A percentile compares a stretch with the other conserved stretches of the same genome.
Conservation (phyloP, 2,329 filamentous ascomycete genomes). For the Ampelomyces quisqualis region DNA sequence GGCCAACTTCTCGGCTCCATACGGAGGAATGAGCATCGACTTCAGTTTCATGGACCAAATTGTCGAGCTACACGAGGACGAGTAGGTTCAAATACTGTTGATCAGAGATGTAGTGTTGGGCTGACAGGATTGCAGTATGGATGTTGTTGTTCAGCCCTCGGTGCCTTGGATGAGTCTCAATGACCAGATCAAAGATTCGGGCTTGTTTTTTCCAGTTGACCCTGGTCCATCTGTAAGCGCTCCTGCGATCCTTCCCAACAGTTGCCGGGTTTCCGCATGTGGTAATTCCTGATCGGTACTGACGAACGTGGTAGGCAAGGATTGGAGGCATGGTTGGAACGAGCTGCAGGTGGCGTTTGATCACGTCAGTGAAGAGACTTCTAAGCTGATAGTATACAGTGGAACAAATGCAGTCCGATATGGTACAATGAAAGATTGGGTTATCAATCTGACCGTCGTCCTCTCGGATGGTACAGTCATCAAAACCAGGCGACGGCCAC, state of each 20-base stretch:
- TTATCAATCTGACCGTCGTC: slow-evolving; percentile 79
- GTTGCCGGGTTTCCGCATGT: slow-evolving; percentile 13
- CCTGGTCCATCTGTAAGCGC: slow-evolving; percentile 62
- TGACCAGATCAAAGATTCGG: slow-evolving; percentile 67
- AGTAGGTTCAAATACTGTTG: slow-evolving; percentile 46
- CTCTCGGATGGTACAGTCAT: slow-evolving; percentile 76
- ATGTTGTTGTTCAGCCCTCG: slow-evolving; percentile 86
- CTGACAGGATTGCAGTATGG: slow-evolving; percentile 59
- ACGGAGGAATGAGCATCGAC: slow-evolving; percentile 85
- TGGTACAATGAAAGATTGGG: slow-evolving; percentile 86
- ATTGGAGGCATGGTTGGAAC: slow-evolving; percentile 84
- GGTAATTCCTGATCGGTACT: slow-evolving; percentile 20
- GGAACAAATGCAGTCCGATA: slow-evolving; percentile 80
- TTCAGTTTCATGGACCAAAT: slow-evolving; percentile 86
- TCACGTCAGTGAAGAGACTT: background rate
- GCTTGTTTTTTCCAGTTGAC: slow-evolving; percentile 88
- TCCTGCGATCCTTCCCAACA: slow-evolving; percentile 5
- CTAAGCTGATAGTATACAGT: slow-evolving; percentile 43
- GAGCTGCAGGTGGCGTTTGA: slow-evolving; percentile 52
- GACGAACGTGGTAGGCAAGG: slow-evolving; percentile 55
- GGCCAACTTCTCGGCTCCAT: slow-evolving; percentile 84
- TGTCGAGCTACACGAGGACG: slow-evolving; percentile 74
- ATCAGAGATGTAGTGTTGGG: background rate
- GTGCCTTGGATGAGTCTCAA: slow-evolving; percentile 93
- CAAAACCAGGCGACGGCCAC: slow-evolving; percentile 74